Percentiles rank a stretch among this genome's conserved stretches.
Evolutionary conservation across 345 rosid species (phyloP).

Genomic region (Boechera divaricarpa): DNA sequence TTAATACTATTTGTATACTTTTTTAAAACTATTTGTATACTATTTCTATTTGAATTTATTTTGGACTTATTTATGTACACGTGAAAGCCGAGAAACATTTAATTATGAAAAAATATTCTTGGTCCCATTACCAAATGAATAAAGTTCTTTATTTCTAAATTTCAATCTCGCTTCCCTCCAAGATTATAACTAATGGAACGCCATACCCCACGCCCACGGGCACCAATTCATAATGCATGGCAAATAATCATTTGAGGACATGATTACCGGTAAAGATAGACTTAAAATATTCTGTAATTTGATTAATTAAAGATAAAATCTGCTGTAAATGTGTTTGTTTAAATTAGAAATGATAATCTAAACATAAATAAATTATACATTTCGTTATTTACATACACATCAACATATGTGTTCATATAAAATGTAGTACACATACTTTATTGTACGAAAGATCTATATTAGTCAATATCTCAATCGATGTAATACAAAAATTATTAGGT

Average conservation of each 20-base stretch:
- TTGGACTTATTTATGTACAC: constrained; percentile 25
- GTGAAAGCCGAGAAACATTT: constrained; percentile 17
- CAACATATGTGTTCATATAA: no score
- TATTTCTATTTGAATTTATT: not conserved
- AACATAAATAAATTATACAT: not conserved
- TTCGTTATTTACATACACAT: no score
- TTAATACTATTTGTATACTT: constrained; percentile 3
- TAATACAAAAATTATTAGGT: no score
- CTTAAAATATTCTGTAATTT: not conserved
- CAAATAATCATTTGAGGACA: constrained; percentile 34
- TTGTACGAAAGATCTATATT: no score
- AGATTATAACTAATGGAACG: constrained; percentile 22
- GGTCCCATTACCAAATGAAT: constrained; percentile 29
- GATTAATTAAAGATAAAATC: not conserved
- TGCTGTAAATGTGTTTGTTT: not conserved
- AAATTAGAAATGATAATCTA: not conserved
- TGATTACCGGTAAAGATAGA: constrained; percentile 15
- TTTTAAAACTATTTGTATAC: not conserved
- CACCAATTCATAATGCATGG: constrained; percentile 35
- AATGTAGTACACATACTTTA: no score
- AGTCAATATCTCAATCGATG: no score
- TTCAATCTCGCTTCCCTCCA: constrained; percentile 41
- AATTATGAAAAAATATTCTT: constrained; percentile 3
- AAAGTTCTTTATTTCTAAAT: constrained; percentile 34
- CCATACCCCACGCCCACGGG: constrained; percentile 35